These are phyloP conservation scores for Aquilaria sinensis DNA, from an alignment of 345 rosid genomes.

Conservation along the genomic window DNA sequence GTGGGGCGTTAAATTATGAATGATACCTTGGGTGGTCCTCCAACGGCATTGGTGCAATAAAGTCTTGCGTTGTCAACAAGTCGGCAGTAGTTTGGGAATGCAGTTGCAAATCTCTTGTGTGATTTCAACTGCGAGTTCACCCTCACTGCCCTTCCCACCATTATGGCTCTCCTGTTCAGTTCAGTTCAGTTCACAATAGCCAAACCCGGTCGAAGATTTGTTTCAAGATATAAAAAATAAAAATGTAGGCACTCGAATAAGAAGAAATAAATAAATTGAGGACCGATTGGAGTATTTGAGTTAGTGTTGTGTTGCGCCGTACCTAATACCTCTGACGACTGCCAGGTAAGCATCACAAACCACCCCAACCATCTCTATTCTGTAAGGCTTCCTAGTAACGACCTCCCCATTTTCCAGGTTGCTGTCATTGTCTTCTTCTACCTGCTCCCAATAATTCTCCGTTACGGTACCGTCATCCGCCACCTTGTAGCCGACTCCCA, in stretches of 20 bases:
- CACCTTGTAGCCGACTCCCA: slow-evolving; percentile 81
- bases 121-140: slow-evolving; percentile 77
- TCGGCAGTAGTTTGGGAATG: slow-evolving; percentile 59
- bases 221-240: neutral
- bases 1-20: too few relatives aligned
- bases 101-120: slow-evolving; percentile 81
- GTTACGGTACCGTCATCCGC: slow-evolving; percentile 47
- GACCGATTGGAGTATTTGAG: neutral
- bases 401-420: slow-evolving; percentile 12
- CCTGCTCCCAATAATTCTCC: slow-evolving; percentile 75
- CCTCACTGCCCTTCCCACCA: slow-evolving; percentile 73
- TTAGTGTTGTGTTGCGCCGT: neutral
- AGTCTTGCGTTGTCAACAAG: slow-evolving; percentile 83
- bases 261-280: neutral
- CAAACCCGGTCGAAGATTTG: neutral
- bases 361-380: slow-evolving; percentile 81
- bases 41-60: slow-evolving; percentile 69
- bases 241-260: neutral
- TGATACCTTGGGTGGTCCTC: slow-evolving; percentile 68
- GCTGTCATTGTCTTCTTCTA: slow-evolving; percentile 29
- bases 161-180: slow-evolving; percentile 67
- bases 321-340: slow-evolving; percentile 86
- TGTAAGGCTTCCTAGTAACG: slow-evolving; percentile 51
- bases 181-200: neutral
- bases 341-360: slow-evolving; percentile 92